A percentile compares a stretch with the other conserved stretches of the same genome.
phyloP scores from a whole-genome alignment of 495 filamentous ascomycete species.

The Glutinoglossum americanum region DNA sequence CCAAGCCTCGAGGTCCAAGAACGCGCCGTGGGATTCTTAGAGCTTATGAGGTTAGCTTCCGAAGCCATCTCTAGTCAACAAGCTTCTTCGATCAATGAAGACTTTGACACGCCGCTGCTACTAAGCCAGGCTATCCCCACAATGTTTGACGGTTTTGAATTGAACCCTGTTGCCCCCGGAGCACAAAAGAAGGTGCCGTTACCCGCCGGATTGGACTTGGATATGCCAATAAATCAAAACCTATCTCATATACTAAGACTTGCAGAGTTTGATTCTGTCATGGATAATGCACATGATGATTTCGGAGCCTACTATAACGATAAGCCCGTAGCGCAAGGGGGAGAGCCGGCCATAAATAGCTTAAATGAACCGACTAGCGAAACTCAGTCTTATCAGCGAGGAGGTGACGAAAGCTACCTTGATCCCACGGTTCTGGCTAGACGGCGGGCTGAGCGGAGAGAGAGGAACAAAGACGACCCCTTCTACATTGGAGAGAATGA shows the following conservation, averaged over 20 bases:
- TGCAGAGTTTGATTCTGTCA: conserved; percentile 29
- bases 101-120: conserved; percentile 50
- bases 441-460: conserved; percentile 43
- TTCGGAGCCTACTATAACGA: conserved; percentile 55
- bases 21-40: conserved; percentile 74
- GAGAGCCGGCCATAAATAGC: conserved; percentile 30
- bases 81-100: conserved; percentile 24
- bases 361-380: conserved; percentile 23
- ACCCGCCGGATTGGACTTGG: conserved; percentile 49
- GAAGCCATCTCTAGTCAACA: conserved; percentile 54
- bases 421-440: conserved; percentile 40
- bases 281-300: conserved; percentile 33
- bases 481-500: conserved; percentile 63
- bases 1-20: conserved; percentile 92
- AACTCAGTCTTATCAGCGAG: conserved; percentile 41
- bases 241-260: conserved; percentile 38
- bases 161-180: conserved; percentile 69
- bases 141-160: conserved; percentile 62
- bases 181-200: conserved; percentile 77
- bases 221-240: conserved; percentile 61
- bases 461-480: conserved; percentile 76
- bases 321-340: conserved; percentile 12
- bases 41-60: conserved; percentile 62
- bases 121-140: conserved; percentile 74
- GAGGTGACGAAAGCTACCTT: conserved; percentile 32